These are phyloP conservation scores for Suillus paluster DNA, from an alignment of 768 basidiomycete species.

Conservation along the genomic window DNA sequence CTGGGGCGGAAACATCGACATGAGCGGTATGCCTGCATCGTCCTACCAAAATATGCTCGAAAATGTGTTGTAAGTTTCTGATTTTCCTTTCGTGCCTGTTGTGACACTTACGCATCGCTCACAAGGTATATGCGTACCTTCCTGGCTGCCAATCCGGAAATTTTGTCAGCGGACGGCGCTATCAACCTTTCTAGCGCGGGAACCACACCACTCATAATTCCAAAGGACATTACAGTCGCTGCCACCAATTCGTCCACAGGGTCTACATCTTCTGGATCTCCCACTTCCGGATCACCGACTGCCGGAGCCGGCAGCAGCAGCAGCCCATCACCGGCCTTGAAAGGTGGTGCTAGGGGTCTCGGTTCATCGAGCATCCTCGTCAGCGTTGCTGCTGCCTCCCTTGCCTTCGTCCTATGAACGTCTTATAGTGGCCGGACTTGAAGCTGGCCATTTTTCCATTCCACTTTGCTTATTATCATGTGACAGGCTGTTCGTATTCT, in stretches of 20 bases:
- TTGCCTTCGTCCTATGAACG: slow-evolving; percentile 45
- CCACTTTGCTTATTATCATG: neutral
- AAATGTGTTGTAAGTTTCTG: slow-evolving; percentile 51
- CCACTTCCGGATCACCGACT: slow-evolving; percentile 22
- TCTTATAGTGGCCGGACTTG: neutral
- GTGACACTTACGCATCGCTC: neutral
- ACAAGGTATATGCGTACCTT: slow-evolving; percentile 44
- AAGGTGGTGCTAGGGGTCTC: slow-evolving; percentile 51
- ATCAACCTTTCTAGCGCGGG: slow-evolving; percentile 51
- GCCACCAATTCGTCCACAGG: slow-evolving; percentile 36
- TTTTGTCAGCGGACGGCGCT: slow-evolving; percentile 52
- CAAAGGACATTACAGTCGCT: slow-evolving; percentile 56
- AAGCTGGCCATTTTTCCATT: neutral
- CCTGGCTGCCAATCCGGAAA: slow-evolving; percentile 55
- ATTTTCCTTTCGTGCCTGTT: slow-evolving; percentile 8
- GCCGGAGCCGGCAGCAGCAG: slow-evolving; percentile 22
- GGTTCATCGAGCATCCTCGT: slow-evolving; percentile 55
- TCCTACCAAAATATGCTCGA: slow-evolving; percentile 51
- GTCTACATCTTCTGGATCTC: slow-evolving; percentile 22
- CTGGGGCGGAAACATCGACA: slow-evolving; percentile 71
- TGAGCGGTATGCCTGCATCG: slow-evolving; percentile 58
- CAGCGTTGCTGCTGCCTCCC: slow-evolving; percentile 52
- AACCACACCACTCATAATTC: slow-evolving; percentile 59
- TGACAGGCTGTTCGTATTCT: neutral
- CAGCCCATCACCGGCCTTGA: slow-evolving; percentile 12